phyloP scores from a whole-genome alignment of 2,329 filamentous ascomycete species.

The Xylaria sp. region DNA sequence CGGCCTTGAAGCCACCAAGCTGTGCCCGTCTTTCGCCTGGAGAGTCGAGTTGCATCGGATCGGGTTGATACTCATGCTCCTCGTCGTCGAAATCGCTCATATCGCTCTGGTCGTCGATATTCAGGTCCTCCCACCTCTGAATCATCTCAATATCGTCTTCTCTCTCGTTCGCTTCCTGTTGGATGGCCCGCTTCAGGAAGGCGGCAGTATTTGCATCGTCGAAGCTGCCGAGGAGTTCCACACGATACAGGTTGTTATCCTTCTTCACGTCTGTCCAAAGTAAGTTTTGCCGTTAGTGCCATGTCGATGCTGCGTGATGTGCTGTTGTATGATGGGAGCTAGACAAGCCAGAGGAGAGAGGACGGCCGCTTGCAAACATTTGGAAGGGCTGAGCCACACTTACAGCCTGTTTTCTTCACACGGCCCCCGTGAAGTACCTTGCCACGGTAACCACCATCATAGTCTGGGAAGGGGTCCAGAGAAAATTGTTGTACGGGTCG shows the following conservation, averaged over 20 bases:
- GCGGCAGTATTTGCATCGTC: background rate
- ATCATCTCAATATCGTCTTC: background rate
- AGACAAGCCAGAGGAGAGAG: background rate
- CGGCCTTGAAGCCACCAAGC: background rate
- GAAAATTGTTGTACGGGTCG: background rate
- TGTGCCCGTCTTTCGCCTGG: slow-evolving; percentile 12
- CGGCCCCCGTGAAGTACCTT: background rate
- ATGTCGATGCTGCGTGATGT: background rate
- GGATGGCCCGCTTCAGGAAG: slow-evolving; percentile 4
- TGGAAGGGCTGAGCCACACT: background rate
- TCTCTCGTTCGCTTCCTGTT: slow-evolving; percentile 2
- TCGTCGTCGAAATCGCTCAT: background rate
- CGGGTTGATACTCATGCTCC: background rate
- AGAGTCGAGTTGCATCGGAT: background rate
- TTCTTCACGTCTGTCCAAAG: background rate
- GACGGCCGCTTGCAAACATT: background rate
- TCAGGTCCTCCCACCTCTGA: slow-evolving; percentile 1
- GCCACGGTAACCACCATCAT: background rate
- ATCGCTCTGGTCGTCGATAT: background rate
- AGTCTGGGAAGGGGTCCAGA: background rate
- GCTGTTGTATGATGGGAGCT: background rate
- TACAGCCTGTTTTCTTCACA: slow-evolving; percentile 9
- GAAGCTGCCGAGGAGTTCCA: background rate
- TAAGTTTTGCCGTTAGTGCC: background rate
- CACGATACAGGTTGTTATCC: background rate